Percentiles rank a stretch among this genome's conserved stretches.
Evolutionary conservation across 306 rosid species (phyloP).

Genomic region (Dicorynia guianensis): DNA sequence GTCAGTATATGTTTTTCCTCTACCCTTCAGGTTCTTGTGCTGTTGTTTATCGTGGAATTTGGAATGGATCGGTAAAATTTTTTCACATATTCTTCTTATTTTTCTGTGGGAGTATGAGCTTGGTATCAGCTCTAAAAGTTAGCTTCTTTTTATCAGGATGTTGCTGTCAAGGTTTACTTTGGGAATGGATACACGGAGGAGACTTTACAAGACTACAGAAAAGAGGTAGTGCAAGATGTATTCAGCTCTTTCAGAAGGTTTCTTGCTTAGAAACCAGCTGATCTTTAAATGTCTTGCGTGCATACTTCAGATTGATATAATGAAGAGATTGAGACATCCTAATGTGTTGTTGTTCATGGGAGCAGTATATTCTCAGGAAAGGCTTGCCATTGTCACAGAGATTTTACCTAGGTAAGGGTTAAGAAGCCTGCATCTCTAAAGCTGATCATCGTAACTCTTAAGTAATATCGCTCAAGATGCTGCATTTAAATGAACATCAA

Average conservation of each 20-base stretch:
- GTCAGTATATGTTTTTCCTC: not conserved
- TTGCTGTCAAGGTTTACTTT: conserved; percentile 72
- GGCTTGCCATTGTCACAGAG: conserved; percentile 80
- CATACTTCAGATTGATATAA: conserved; percentile 71
- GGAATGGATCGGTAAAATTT: conserved; percentile 77
- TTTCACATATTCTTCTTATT: conserved; percentile 25
- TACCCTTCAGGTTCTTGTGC: conserved; percentile 69
- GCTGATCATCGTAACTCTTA: conserved; percentile 14
- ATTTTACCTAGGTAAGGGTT: conserved; percentile 71
- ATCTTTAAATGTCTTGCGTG: conserved; percentile 27
- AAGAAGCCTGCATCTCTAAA: conserved; percentile 23
- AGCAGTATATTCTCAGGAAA: conserved; percentile 71
- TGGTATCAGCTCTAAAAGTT: conserved; percentile 29
- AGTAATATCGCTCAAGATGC: not conserved
- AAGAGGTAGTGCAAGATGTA: conserved; percentile 58
- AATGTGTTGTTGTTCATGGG: conserved; percentile 88
- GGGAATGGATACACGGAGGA: conserved; percentile 61
- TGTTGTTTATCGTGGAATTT: conserved; percentile 72
- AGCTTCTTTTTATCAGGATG: conserved; percentile 57
- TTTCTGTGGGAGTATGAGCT: not conserved
- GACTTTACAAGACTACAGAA: conserved; percentile 57
- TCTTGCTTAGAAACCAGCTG: conserved; percentile 34
- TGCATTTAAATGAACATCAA: conserved; percentile 33
- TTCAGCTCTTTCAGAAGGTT: not conserved
- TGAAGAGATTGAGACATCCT: conserved; percentile 88